These are phyloP conservation scores for Penicillium bialowiezense DNA, from an alignment of 495 filamentous ascomycete species.

Conservation along the genomic window DNA sequence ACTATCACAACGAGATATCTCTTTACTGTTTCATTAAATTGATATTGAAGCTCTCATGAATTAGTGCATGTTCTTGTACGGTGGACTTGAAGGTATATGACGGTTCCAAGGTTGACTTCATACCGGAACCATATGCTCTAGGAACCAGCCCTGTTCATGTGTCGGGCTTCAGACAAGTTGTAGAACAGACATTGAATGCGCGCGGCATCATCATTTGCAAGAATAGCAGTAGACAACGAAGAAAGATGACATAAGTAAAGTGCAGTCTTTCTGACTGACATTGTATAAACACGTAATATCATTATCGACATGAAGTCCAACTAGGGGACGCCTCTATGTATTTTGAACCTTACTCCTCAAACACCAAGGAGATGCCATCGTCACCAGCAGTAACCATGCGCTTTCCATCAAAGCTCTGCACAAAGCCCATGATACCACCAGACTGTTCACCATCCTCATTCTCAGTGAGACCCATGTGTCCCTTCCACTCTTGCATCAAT, in stretches of 20 bases:
- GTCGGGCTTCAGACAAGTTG: too few relatives aligned
- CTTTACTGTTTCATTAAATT: conserved; percentile 12
- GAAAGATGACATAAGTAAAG: too few relatives aligned
- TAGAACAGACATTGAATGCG: too few relatives aligned
- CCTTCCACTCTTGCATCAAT: conserved; percentile 74
- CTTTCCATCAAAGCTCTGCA: conserved; percentile 65
- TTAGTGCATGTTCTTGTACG: too few relatives aligned
- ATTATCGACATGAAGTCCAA: conserved; percentile 9
- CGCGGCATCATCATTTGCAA: too few relatives aligned
- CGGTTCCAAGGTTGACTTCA: too few relatives aligned
- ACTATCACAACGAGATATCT: conserved; percentile 32
- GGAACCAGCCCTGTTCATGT: too few relatives aligned
- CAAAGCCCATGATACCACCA: conserved; percentile 88
- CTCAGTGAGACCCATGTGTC: conserved; percentile 75
- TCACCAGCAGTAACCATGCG: conserved; percentile 85
- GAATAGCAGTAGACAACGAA: too few relatives aligned
- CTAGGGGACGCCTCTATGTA: neutral
- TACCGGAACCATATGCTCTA: too few relatives aligned
- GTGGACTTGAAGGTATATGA: too few relatives aligned
- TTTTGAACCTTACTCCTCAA: conserved; percentile 45
- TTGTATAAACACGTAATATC: conserved; percentile 12
- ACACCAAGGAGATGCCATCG: conserved; percentile 71
- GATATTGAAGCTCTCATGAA: neutral
- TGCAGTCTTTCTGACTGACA: too few relatives aligned
- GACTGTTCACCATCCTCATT: conserved; percentile 53